These are phyloP conservation scores for Hygrophila difformis DNA, from an alignment of 257 asterid species.

Conservation along the genomic window DNA sequence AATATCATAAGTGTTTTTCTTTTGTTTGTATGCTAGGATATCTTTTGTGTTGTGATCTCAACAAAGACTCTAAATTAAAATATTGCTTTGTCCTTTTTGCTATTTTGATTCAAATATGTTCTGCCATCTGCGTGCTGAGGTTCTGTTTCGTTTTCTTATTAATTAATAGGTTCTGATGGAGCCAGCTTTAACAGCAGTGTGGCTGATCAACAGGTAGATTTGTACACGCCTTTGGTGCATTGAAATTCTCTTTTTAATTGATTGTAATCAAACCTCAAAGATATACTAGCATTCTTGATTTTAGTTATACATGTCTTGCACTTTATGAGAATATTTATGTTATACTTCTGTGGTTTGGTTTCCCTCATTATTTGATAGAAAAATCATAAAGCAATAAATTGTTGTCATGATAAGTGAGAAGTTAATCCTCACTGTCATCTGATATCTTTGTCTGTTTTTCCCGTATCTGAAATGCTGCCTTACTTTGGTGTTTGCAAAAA, in stretches of 20 bases:
- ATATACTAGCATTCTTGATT: no score
- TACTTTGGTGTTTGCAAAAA: neutral
- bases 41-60: neutral
- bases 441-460: no score
- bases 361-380: no score
- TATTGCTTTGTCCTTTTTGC: neutral
- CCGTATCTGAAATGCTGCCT: neutral
- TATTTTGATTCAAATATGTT: neutral
- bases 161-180: slow-evolving; percentile 49
- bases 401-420: no score
- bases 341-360: no score
- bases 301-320: no score
- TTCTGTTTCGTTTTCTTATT: slow-evolving; percentile 20
- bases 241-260: neutral
- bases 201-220: slow-evolving; percentile 73
- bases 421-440: no score
- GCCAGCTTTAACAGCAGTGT: slow-evolving; percentile 89
- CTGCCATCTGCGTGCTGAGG: slow-evolving; percentile 7
- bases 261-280: neutral
- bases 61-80: neutral
- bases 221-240: neutral
- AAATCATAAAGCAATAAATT: no score
- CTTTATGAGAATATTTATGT: no score
- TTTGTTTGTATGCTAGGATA: neutral
- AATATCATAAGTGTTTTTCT: slow-evolving; percentile 1